Base-by-base conservation (phyloP, 495 filamentous ascomycete species). In the Penicillium psychrofluorescens region DNA sequence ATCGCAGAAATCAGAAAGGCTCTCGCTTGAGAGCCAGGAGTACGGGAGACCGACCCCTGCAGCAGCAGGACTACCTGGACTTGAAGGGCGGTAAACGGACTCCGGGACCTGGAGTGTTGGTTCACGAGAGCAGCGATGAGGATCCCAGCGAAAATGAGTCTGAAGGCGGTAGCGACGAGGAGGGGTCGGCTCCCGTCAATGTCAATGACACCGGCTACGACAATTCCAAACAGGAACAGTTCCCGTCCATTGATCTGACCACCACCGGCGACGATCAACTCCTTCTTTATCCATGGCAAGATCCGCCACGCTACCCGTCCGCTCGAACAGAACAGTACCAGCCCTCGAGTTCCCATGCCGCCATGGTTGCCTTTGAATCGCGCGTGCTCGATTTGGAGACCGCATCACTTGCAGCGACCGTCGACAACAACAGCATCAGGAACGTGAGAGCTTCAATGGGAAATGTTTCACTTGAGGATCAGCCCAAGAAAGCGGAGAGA, bases 361-460 rank as follows among this genome's bases (percentile, higher is more conserved):
- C 74, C 15, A 77, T 76, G 51, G 48, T 61, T 35, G 58, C 63
- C 12, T 77, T 59, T 29, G 52, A 72, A 16, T 63, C 55, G 45
- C 68, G 66, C 8, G 67, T 68, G 6, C 55, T 40, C 16, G 70
- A 76, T 33, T 43, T 70, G 28, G 74, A 77, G 35, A 71, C 64
- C 9, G 49, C 61, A 29, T 89, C 86, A 5, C 72, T 82, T 35
- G 72, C 76, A 16, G 85, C 85, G 15, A 90, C 86, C 2, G 56
- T 75, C 2, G 85, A 88, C 40, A 63, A 78, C 38, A 76, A 83
- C 32, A 78, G 73, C 22, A 65, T 86, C 31, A 63, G 71, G 15
- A 72, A 76, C 31, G 51, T 63, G 15, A 74, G 73, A 1, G 76
- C 72, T 36, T 72, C 83, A 31, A 70, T 88, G 36, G 84, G 81